These are phyloP conservation scores for Cryphonectria nitschkei DNA, from an alignment of 2,329 filamentous ascomycete species.

Conservation along the genomic window DNA sequence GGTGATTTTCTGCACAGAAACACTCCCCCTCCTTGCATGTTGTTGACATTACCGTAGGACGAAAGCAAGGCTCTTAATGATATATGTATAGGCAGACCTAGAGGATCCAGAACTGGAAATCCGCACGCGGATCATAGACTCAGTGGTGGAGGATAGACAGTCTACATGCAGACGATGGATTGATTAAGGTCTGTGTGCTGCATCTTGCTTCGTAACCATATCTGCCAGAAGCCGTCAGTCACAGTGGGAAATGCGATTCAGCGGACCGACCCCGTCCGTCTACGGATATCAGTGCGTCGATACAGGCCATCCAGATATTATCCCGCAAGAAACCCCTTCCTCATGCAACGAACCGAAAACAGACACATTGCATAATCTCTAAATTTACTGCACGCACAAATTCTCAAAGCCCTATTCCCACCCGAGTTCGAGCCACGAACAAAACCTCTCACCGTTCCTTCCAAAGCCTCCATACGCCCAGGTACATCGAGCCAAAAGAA, in stretches of 20 bases:
- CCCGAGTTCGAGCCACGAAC: not conserved
- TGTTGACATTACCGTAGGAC: not conserved
- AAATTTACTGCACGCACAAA: not conserved
- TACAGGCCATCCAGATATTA: not conserved
- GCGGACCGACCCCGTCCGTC: not conserved
- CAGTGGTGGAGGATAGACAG: not conserved
- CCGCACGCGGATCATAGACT: not conserved
- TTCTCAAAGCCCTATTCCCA: not conserved
- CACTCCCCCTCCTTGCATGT: not conserved
- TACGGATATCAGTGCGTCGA: not conserved
- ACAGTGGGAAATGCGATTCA: not conserved
- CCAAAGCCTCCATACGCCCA: not conserved
- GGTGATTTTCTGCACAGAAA: not conserved
- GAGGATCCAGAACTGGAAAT: not conserved
- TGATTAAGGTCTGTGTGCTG: not conserved
- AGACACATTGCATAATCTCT: not conserved
- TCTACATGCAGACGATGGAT: not conserved
- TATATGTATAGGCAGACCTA: not conserved
- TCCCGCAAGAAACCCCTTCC: not conserved
- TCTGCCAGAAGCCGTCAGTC: not conserved
- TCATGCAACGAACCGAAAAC: not conserved
- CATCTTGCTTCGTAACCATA: not conserved
- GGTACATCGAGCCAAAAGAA: not conserved
- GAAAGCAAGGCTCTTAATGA: not conserved
- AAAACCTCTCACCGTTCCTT: not conserved